A percentile compares a stretch with the other conserved stretches of the same genome.
Conservation (phyloP, 805 yeast species). For the Pichia membranifaciens region DNA sequence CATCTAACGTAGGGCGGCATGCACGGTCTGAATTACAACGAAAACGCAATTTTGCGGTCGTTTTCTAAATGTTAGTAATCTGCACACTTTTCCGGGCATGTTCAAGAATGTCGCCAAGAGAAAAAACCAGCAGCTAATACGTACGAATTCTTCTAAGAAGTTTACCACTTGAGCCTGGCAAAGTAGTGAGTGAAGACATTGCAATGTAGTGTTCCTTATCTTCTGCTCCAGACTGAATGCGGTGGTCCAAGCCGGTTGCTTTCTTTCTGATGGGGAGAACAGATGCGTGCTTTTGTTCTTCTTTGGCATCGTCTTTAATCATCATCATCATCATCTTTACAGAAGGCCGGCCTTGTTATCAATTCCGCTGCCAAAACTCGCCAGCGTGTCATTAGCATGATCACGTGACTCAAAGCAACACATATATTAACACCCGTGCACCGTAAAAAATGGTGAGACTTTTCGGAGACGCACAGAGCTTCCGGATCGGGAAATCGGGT, state of each 20-base stretch:
- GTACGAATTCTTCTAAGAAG: constrained; percentile 34
- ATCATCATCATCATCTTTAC: too few relatives aligned
- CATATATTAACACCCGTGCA: not conserved
- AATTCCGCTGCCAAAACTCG: not conserved
- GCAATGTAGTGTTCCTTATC: too few relatives aligned
- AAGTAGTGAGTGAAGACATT: constrained; percentile 28
- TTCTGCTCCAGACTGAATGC: too few relatives aligned
- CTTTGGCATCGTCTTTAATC: too few relatives aligned
- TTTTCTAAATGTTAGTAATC: constrained; percentile 10
- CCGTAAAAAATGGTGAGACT: not conserved
- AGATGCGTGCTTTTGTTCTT: too few relatives aligned
- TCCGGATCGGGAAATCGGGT: not conserved
- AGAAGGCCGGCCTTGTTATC: not conserved
- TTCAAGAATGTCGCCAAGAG: not conserved
- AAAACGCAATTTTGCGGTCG: not conserved
- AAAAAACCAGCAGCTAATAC: constrained; percentile 10
- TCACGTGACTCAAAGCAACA: not conserved
- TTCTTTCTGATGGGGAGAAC: too few relatives aligned
- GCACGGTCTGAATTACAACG: constrained; percentile 47
- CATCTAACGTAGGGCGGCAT: constrained; percentile 71
- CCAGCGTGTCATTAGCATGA: not conserved
- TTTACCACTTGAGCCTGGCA: constrained; percentile 34
- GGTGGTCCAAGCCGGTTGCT: too few relatives aligned
- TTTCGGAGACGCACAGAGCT: not conserved
- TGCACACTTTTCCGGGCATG: too few relatives aligned